Conservation (phyloP, 139 green algal genomes). For the Trebouxia sp. region DNA sequence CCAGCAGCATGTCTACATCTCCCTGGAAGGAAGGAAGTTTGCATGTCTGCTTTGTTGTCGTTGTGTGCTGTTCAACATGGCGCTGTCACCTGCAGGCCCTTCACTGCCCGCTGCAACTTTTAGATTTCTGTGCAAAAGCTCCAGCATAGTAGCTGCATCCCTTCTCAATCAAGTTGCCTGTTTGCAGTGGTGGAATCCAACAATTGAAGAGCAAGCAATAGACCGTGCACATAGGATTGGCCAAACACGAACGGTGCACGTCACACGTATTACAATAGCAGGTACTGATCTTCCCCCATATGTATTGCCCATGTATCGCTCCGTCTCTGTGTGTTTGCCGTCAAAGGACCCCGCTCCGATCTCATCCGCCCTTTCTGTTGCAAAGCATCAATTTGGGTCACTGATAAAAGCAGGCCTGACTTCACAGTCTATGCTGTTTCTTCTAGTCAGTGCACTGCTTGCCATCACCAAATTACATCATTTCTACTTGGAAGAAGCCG, state of each 20-base stretch:
- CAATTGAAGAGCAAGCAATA: constrained; percentile 87
- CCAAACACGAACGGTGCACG: constrained; percentile 66
- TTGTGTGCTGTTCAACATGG: constrained; percentile 27
- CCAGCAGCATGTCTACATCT: too few relatives aligned
- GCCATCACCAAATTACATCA: too few relatives aligned
- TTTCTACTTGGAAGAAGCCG: too few relatives aligned
- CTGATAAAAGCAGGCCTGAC: too few relatives aligned
- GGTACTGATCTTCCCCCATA: not conserved
- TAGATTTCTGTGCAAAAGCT: not conserved
- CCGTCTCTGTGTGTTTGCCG: not conserved
- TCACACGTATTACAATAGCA: constrained; percentile 75
- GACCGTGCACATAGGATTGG: constrained; percentile 92
- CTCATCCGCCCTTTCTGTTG: too few relatives aligned
- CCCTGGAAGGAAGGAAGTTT: too few relatives aligned
- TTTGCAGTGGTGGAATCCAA: constrained; percentile 85
- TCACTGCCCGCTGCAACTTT: not conserved
- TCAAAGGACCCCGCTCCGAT: too few relatives aligned
- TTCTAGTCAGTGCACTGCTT: too few relatives aligned
- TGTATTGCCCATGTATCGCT: not conserved
- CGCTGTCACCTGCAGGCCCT: not conserved
- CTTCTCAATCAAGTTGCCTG: constrained; percentile 36
- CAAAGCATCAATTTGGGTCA: too few relatives aligned
- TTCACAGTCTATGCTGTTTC: too few relatives aligned
- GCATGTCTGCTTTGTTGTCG: too few relatives aligned
- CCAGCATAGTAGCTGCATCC: too few relatives aligned